phyloP scores from a whole-genome alignment of 495 filamentous ascomycete genomes.

The Penicillium antarcticum region DNA sequence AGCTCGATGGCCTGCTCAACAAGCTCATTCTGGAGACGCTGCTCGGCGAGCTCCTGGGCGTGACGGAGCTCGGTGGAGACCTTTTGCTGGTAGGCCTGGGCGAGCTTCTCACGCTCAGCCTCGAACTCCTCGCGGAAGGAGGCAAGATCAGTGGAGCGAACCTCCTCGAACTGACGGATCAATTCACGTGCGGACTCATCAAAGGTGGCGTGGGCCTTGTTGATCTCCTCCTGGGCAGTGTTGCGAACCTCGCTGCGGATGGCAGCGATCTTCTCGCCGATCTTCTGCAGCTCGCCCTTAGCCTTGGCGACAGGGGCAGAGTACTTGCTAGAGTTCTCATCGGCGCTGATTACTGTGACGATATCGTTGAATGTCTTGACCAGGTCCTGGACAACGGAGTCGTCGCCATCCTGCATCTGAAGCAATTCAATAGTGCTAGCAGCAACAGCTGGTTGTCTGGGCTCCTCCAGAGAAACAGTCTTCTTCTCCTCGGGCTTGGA shows the following conservation, averaged over 20 bases:
- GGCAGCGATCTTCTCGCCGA: slow-evolving; percentile 68
- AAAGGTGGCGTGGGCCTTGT: slow-evolving; percentile 68
- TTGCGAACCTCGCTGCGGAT: slow-evolving; percentile 64
- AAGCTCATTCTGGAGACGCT: slow-evolving; percentile 77
- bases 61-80: slow-evolving; percentile 71
- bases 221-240: slow-evolving; percentile 74
- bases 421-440: slow-evolving; percentile 70
- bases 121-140: slow-evolving; percentile 88
- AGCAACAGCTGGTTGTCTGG: slow-evolving; percentile 38
- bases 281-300: slow-evolving; percentile 74
- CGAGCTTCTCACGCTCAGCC: slow-evolving; percentile 74
- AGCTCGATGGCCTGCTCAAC: slow-evolving; percentile 87
- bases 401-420: slow-evolving; percentile 66
- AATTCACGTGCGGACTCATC: slow-evolving; percentile 77
- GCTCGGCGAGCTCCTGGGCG: slow-evolving; percentile 70
- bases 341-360: slow-evolving; percentile 86
- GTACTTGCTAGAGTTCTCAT: slow-evolving; percentile 69
- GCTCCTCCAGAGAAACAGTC: slow-evolving; percentile 29
- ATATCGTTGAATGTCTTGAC: slow-evolving; percentile 94
- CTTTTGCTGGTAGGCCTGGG: slow-evolving; percentile 72
- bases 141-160: slow-evolving; percentile 70
- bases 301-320: slow-evolving; percentile 72
- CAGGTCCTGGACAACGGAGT: slow-evolving; percentile 88
- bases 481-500: slow-evolving; percentile 33
- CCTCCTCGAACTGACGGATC: slow-evolving; percentile 63